phyloP scores from a whole-genome alignment of 2,329 filamentous ascomycete species.

The Colletotrichum lupini region DNA sequence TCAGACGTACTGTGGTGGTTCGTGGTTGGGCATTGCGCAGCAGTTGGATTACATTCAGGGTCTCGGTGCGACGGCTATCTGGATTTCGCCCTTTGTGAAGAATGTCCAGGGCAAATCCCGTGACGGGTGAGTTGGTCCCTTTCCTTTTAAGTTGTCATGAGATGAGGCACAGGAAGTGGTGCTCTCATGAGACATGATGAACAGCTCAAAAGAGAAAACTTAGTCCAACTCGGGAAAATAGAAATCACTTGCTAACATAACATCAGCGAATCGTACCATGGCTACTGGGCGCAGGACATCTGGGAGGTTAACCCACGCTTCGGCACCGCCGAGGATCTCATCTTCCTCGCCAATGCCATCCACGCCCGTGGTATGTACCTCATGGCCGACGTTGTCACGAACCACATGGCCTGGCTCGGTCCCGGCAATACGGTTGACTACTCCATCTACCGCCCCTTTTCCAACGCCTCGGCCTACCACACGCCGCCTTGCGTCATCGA shows the following conservation, averaged over 20 bases:
- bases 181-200: background rate
- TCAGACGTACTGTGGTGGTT: slow-evolving; percentile 69
- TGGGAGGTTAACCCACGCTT: slow-evolving; percentile 67
- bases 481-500: slow-evolving; percentile 64
- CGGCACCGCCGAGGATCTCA: slow-evolving; percentile 69
- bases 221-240: too few relatives aligned
- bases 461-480: slow-evolving; percentile 70
- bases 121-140: slow-evolving; percentile 30
- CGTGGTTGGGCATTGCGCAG: slow-evolving; percentile 67
- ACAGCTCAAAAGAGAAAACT: background rate
- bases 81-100: slow-evolving; percentile 69
- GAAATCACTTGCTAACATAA: slow-evolving; percentile 40
- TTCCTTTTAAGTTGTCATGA: background rate
- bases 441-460: slow-evolving; percentile 52
- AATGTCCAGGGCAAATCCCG: slow-evolving; percentile 40
- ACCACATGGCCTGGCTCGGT: slow-evolving; percentile 59
- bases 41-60: slow-evolving; percentile 72
- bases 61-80: slow-evolving; percentile 69
- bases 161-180: background rate
- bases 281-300: slow-evolving; percentile 65
- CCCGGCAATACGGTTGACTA: slow-evolving; percentile 59
- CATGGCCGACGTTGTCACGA: slow-evolving; percentile 71
- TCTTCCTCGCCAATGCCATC: slow-evolving; percentile 63
- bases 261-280: slow-evolving; percentile 60
- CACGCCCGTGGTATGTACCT: slow-evolving; percentile 66